These are phyloP conservation scores for Fusarium staphyleae DNA, from an alignment of 2,329 filamentous ascomycete species.

Conservation along the genomic window DNA sequence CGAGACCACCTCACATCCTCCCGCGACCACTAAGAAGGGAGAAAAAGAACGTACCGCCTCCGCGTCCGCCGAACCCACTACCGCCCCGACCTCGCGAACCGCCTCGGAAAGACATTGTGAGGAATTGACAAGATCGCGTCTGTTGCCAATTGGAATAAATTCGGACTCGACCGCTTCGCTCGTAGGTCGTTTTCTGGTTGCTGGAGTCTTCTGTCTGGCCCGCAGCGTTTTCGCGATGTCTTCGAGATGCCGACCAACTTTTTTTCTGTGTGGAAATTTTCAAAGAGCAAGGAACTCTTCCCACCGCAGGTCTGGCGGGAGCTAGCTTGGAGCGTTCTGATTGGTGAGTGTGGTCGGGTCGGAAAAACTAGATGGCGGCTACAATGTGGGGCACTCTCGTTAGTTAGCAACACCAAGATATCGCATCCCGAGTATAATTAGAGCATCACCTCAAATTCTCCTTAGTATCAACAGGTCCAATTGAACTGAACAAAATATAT, in stretches of 20 bases:
- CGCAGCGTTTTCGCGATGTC: constrained; percentile 16
- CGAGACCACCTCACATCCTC: not conserved
- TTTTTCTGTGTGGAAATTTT: constrained; percentile 45
- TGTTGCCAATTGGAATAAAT: constrained; percentile 17
- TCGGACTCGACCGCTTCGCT: constrained; percentile 13
- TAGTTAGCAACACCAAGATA: not conserved
- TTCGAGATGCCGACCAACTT: constrained; percentile 34
- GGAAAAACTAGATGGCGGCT: constrained; percentile 35
- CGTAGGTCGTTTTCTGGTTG: constrained; percentile 6
- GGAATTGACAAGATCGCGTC: not conserved
- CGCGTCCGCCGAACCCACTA: constrained; percentile 46
- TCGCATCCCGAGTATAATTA: not conserved
- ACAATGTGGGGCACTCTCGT: not conserved
- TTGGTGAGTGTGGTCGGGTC: constrained; percentile 19
- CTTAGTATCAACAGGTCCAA: not conserved
- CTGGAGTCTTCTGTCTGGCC: not conserved
- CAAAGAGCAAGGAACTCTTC: constrained; percentile 26
- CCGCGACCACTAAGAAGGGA: not conserved
- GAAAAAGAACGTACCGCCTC: constrained; percentile 44
- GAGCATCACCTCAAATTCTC: not conserved
- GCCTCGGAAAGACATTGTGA: constrained; percentile 51
- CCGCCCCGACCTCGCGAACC: constrained; percentile 47
- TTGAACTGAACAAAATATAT: not conserved
- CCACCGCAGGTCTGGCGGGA: constrained; percentile 29
- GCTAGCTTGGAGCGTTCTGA: constrained; percentile 32